These are phyloP conservation scores for Debaryomycetaceae sp. DNA, from an alignment of 1,139 yeast genomes.

Conservation along the genomic window DNA sequence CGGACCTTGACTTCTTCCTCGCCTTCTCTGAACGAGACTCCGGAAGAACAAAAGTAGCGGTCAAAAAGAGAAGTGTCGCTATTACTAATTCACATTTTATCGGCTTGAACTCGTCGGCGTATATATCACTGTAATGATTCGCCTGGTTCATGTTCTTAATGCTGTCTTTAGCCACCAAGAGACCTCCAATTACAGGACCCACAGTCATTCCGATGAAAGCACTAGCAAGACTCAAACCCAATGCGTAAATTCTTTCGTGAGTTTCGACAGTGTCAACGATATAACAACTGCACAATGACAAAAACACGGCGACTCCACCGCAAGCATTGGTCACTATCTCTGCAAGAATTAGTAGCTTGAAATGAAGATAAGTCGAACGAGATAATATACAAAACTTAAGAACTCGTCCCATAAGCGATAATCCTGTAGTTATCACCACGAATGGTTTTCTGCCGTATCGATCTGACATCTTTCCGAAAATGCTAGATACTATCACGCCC, in stretches of 20 bases:
- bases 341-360: slow-evolving; percentile 29
- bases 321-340: slow-evolving; percentile 44
- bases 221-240: slow-evolving; percentile 57
- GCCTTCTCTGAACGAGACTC: slow-evolving; percentile 56
- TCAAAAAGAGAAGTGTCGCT: slow-evolving; percentile 22
- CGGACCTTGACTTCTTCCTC: slow-evolving; percentile 45
- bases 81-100: slow-evolving; percentile 25
- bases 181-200: slow-evolving; percentile 63
- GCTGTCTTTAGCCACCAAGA: slow-evolving; percentile 12
- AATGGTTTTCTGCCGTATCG: slow-evolving; percentile 55
- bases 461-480: slow-evolving; percentile 63
- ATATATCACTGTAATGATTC: slow-evolving; percentile 3
- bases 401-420: slow-evolving; percentile 22
- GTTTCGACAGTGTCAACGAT: slow-evolving; percentile 63
- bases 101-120: slow-evolving; percentile 24
- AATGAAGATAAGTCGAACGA: slow-evolving; percentile 25
- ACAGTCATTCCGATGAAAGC: slow-evolving; percentile 58
- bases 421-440: slow-evolving; percentile 30
- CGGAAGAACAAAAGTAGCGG: slow-evolving; percentile 42
- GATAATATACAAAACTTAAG: slow-evolving; percentile 28
- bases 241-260: slow-evolving; percentile 46
- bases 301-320: slow-evolving; percentile 53
- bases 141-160: neutral
- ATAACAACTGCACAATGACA: slow-evolving; percentile 57
- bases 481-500: slow-evolving; percentile 39